Evolutionary conservation across 2,329 filamentous ascomycete species (phyloP), one percentile per base, ranked within the genome.

Genomic region (Penicillium sp.): DNA sequence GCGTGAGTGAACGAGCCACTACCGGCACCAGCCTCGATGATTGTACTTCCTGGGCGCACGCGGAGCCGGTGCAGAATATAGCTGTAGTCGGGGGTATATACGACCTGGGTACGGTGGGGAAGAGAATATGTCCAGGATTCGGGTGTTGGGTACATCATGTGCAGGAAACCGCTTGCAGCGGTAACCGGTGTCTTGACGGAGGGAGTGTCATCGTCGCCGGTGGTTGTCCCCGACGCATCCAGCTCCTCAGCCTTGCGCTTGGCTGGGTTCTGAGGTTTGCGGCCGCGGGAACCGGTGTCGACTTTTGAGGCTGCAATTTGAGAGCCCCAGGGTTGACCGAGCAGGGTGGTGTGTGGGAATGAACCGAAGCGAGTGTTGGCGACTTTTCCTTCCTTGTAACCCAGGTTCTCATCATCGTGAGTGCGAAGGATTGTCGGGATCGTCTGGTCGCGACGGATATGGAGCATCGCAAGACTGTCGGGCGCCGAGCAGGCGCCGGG

Each of bases 361-460:
- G 92, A 96, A 47, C 94, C 94, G 68, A 96, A 99, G 43, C 92
- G 87, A 1, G 93, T 99, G 76, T 96, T 97, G 51, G 92, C 85
- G 2, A 91, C 88, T 45, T 86, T 87, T 33, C 89, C 89, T 69
- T 92, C 88, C 27, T 84, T 83, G 66, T 92, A 92, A 56, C 89
- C 89, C 67, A 87, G 83, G 60, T 88, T 81, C 41, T 84, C 81
- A 50, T 85, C 85, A 35, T 83, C 81, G 22, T 81, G 81, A 27
- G 83, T 77, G 59, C 83, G 80, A 26, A 92, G 83, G 58, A 89
- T 86, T 25, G 92, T 80, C 7, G 93, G 91, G 37, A 92, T 81
- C 60, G 92, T 85, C 58, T 88, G 88, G 74, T 97, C 92, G 75
- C 92, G 88, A 58, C 90, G 93, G 50, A 99, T 83, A 70, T 96